These are phyloP conservation scores for Phytophthora pseudosyringae DNA, from an alignment of 352 stramenopile genomes.

Conservation along the genomic window DNA sequence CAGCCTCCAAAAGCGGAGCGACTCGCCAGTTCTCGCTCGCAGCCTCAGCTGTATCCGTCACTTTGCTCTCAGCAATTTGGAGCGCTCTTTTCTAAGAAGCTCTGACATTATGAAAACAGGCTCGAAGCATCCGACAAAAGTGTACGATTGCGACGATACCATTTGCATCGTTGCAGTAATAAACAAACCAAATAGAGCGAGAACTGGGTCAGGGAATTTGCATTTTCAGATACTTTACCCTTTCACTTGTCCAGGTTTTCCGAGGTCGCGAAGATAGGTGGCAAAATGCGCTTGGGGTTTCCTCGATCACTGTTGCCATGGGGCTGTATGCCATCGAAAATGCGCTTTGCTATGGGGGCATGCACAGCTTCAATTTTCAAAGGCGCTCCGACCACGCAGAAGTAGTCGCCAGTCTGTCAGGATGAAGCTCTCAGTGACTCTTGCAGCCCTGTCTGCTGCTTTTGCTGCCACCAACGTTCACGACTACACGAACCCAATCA, in stretches of 20 bases:
- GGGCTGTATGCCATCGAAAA: too few species aligned
- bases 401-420: not conserved
- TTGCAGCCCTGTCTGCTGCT: conserved; percentile 16
- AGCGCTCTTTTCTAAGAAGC: conserved; percentile 10
- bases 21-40: conserved; percentile 1
- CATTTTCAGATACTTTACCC: too few species aligned
- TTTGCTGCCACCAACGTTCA: conserved; percentile 19
- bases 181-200: too few species aligned
- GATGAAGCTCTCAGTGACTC: conserved; percentile 26
- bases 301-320: too few species aligned
- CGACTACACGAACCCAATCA: conserved; percentile 47
- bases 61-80: conserved; percentile 15
- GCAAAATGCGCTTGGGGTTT: too few species aligned
- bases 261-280: too few species aligned
- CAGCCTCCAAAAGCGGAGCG: conserved; percentile 15
- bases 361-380: conserved; percentile 20
- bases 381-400: conserved; percentile 13
- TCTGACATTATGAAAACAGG: not conserved
- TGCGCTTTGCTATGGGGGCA: too few species aligned
- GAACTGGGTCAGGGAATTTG: too few species aligned
- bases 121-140: too few species aligned
- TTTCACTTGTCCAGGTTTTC: too few species aligned
- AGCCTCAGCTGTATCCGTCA: conserved; percentile 12
- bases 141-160: too few species aligned
- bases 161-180: too few species aligned